Evolutionary conservation across 2,329 filamentous ascomycete genomes (phyloP).

Genomic region (Ophiostoma novo-ulmi): DNA sequence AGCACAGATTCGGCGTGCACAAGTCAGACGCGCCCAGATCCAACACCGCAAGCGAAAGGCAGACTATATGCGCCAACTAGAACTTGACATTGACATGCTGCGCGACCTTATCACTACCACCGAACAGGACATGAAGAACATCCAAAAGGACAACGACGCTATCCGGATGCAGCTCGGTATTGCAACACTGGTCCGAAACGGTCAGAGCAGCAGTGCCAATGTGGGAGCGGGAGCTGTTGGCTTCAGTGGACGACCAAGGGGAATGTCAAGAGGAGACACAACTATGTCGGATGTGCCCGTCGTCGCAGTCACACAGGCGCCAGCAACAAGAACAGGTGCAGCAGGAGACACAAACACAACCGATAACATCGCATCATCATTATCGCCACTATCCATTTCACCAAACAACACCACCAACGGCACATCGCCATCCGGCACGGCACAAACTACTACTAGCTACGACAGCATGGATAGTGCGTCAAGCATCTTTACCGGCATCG

Average conservation of each 20-base stretch:
- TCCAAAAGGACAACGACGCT: conserved; percentile 42
- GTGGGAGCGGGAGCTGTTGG: conserved; percentile 19
- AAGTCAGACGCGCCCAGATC: conserved; percentile 50
- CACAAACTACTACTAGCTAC: neutral
- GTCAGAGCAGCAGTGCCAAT: conserved; percentile 1
- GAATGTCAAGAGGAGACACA: neutral
- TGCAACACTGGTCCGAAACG: conserved; percentile 7
- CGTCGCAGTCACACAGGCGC: neutral
- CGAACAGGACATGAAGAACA: conserved; percentile 37
- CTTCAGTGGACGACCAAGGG: conserved; percentile 15
- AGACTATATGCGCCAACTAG: conserved; percentile 51
- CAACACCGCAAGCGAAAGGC: conserved; percentile 54
- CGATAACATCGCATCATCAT: conserved; percentile 2
- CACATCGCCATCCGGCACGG: conserved; percentile 1
- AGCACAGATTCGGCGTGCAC: conserved; percentile 44
- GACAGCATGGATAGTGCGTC: conserved; percentile 14
- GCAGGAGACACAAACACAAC: neutral
- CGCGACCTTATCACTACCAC: conserved; percentile 44
- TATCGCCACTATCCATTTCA: conserved; percentile 17
- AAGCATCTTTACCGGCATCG: conserved; percentile 34
- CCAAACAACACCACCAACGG: neutral
- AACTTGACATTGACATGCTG: conserved; percentile 46
- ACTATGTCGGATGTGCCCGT: conserved; percentile 11
- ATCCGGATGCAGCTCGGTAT: conserved; percentile 37
- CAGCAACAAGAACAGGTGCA: neutral